Evolutionary conservation across 805 yeast species (phyloP).

Genomic region (Metschnikowia aberdeeniae): DNA sequence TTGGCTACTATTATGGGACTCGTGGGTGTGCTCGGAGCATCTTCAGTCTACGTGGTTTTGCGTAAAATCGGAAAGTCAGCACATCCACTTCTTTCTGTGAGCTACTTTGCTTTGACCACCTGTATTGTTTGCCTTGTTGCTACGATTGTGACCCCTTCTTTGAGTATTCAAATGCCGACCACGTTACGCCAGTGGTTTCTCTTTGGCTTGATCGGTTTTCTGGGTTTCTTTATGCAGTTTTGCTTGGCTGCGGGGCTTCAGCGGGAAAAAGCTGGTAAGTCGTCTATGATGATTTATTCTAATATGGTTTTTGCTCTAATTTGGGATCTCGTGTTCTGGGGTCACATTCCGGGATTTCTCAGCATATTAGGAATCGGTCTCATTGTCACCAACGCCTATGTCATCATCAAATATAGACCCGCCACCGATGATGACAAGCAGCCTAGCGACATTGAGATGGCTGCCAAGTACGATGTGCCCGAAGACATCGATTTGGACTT

Average conservation of each 20-base stretch:
- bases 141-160: slow-evolving; percentile 52
- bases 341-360: slow-evolving; percentile 65
- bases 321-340: slow-evolving; percentile 71
- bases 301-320: slow-evolving; percentile 74
- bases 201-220: slow-evolving; percentile 57
- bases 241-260: slow-evolving; percentile 79
- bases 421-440: slow-evolving; percentile 6
- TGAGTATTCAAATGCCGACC: slow-evolving; percentile 58
- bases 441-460: slow-evolving; percentile 5
- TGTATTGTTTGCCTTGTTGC: slow-evolving; percentile 51
- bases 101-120: slow-evolving; percentile 66
- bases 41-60: slow-evolving; percentile 63
- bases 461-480: slow-evolving; percentile 14
- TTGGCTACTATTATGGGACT: slow-evolving; percentile 62
- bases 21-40: slow-evolving; percentile 66
- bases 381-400: slow-evolving; percentile 61
- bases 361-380: slow-evolving; percentile 66
- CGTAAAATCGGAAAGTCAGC: slow-evolving; percentile 73
- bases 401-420: slow-evolving; percentile 53
- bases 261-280: slow-evolving; percentile 71
- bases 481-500: slow-evolving; percentile 17
- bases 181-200: slow-evolving; percentile 63
- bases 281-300: slow-evolving; percentile 70
- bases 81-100: slow-evolving; percentile 76
- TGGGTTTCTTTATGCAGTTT: slow-evolving; percentile 83